Evolutionary conservation across 306 rosid genomes (phyloP), one percentile per base, ranked within the genome.

Genomic region (Sphenostylis stenocarpa): DNA sequence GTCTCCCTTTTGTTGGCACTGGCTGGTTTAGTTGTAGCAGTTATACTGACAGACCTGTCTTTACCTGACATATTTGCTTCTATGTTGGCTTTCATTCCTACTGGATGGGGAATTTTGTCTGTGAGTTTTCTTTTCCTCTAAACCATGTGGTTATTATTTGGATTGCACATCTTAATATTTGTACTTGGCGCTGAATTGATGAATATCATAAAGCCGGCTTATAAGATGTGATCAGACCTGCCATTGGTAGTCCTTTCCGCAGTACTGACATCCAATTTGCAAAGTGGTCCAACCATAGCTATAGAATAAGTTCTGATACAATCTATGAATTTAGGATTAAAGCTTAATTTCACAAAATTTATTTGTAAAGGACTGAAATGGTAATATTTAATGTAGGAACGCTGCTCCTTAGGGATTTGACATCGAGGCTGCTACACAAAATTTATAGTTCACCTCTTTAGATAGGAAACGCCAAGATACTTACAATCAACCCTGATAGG

Each of bases 81-180:
- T 75, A 84, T 92, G 73, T 82, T 95, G 73, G 99, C 94, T 19
- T 95, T 95, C 82, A 26, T 95, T 77, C 96, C 98, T 16, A 92
- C 99, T 3, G 98, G 99, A 77, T 92, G 99, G 99, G 97, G 94
- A 86, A 75, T 95, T 74, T 87, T 95, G 21, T 92, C 90, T 5
- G 99, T 91, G 84, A 88, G 98, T 89, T 85, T 47, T 73, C 57
- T 34, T 62, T 39, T 29, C 63, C 58, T 13, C n/a, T 68, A 9
- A 48, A n/a, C 38, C 34, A 33, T 39, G 10, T 73, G 21, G 7
- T 62, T 15, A 2, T 7, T 55, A 19, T 17, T 51, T 51, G 31
- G 52, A 26, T 36, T 45, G 43, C 31, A 39, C 73, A 13, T 23
- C 31, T 55, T 55, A 55, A 5, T 3, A 55, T 53, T 53, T 53